Percentiles rank a stretch among this genome's conserved stretches.
Evolutionary conservation across 2,329 filamentous ascomycete genomes (phyloP).

Genomic region (Fusarium setosum): DNA sequence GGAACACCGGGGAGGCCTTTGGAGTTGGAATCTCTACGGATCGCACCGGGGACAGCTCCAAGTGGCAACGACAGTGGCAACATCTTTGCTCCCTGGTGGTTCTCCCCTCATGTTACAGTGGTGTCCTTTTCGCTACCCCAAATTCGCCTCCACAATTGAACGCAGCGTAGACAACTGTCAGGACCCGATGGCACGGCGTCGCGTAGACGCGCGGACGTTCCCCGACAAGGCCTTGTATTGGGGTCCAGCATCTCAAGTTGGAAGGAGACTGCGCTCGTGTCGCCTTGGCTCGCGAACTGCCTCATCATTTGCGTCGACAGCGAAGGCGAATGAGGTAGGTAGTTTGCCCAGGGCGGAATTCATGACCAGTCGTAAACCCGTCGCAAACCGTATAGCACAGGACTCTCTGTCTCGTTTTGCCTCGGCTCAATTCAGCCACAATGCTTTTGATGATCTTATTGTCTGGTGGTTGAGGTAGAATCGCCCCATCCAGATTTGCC

Average conservation of each 20-base stretch:
- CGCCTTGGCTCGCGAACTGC: background rate
- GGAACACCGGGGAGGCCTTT: background rate
- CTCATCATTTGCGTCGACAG: background rate
- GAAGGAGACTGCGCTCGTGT: slow-evolving; percentile 15
- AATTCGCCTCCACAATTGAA: slow-evolving; percentile 11
- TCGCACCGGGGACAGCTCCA: too few relatives aligned
- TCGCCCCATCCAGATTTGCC: slow-evolving; percentile 1
- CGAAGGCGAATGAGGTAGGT: background rate
- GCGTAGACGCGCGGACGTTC: background rate
- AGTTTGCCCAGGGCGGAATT: background rate
- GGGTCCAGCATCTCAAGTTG: slow-evolving; percentile 13
- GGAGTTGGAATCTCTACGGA: too few relatives aligned
- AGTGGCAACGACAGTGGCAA: too few relatives aligned
- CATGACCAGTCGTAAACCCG: background rate
- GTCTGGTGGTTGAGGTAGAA: background rate
- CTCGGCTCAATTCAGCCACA: background rate
- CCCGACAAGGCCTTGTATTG: background rate
- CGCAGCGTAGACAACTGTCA: slow-evolving; percentile 16
- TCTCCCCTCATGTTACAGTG: background rate
- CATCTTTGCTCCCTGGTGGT: background rate
- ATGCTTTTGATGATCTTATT: background rate
- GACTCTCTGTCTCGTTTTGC: background rate
- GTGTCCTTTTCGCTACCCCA: slow-evolving; percentile 5
- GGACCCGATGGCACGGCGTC: slow-evolving; percentile 18
- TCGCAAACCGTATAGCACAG: background rate